These are phyloP conservation scores for Sugiyamaella neomexicana DNA, from an alignment of 1,139 yeast species.

Conservation along the genomic window DNA sequence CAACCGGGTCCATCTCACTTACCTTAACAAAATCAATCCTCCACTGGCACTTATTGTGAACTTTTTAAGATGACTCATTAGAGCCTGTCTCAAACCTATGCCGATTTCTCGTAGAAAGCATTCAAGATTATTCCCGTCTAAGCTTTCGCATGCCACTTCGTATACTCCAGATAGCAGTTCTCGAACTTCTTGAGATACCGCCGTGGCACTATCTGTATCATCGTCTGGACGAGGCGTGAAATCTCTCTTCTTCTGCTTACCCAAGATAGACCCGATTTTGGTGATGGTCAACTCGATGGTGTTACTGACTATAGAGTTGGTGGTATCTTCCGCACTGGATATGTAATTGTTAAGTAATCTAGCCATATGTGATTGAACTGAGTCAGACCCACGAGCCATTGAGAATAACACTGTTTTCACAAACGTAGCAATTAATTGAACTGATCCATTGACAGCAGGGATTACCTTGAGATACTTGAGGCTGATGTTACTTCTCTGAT, in stretches of 20 bases:
- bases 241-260: conserved; percentile 65
- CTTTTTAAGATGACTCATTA: conserved; percentile 74
- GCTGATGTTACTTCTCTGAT: conserved; percentile 37
- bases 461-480: conserved; percentile 54
- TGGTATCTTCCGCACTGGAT: conserved; percentile 63
- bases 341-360: conserved; percentile 67
- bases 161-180: conserved; percentile 51
- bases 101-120: conserved; percentile 62
- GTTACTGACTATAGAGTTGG: conserved; percentile 64
- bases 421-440: conserved; percentile 67
- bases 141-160: conserved; percentile 36
- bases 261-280: conserved; percentile 44
- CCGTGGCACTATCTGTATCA: conserved; percentile 47
- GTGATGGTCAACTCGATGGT: conserved; percentile 48
- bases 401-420: conserved; percentile 73
- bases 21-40: conserved; percentile 71
- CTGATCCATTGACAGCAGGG: conserved; percentile 59
- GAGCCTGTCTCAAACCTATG: conserved; percentile 54
- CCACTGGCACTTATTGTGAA: conserved; percentile 79
- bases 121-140: conserved; percentile 56
- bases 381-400: conserved; percentile 55
- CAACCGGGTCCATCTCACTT: conserved; percentile 1
- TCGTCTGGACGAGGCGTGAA: conserved; percentile 49
- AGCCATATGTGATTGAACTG: conserved; percentile 63
- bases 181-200: conserved; percentile 61